Percentiles rank a stretch among this genome's conserved stretches.
Conservation (phyloP, 1,284 basidiomycete genomes). For the Fomitopsis schrenkii region DNA sequence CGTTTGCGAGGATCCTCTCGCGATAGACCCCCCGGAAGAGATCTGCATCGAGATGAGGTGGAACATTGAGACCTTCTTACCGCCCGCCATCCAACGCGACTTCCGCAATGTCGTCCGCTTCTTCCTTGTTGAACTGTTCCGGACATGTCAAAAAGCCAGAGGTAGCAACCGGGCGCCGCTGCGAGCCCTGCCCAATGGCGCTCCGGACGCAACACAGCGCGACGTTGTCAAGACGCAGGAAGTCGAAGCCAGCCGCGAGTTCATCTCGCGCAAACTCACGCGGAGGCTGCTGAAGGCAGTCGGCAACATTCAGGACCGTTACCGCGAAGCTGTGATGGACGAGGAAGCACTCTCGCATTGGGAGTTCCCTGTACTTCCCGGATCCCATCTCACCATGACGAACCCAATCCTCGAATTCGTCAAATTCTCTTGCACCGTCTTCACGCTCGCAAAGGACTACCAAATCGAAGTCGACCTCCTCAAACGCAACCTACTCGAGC, state of each 20-base stretch:
- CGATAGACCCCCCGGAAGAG: slow-evolving; percentile 61
- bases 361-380: slow-evolving; percentile 85
- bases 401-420: slow-evolving; percentile 88
- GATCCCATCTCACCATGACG: slow-evolving; percentile 71
- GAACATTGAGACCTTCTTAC: slow-evolving; percentile 94
- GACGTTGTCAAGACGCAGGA: slow-evolving; percentile 73
- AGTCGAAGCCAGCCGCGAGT: slow-evolving; percentile 62
- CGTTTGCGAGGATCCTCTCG: slow-evolving; percentile 75
- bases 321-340: slow-evolving; percentile 58
- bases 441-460: slow-evolving; percentile 75
- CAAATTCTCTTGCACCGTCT: slow-evolving; percentile 85
- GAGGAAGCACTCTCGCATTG: slow-evolving; percentile 59
- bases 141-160: slow-evolving; percentile 66
- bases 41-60: slow-evolving; percentile 86
- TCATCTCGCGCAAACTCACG: slow-evolving; percentile 80
- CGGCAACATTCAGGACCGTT: slow-evolving; percentile 61
- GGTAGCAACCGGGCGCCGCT: slow-evolving; percentile 67
- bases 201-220: slow-evolving; percentile 58
- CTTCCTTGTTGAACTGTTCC: slow-evolving; percentile 87
- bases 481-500: slow-evolving; percentile 86
- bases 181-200: slow-evolving; percentile 67
- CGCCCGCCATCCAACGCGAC: slow-evolving; percentile 76
- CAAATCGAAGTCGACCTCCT: slow-evolving; percentile 85
- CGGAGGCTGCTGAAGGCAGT: slow-evolving; percentile 78
- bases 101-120: slow-evolving; percentile 76